Percentiles rank a stretch among this genome's conserved stretches.
Evolutionary conservation across 106 monocot genomes (phyloP).

Genomic region (Ottelia alismoides): DNA sequence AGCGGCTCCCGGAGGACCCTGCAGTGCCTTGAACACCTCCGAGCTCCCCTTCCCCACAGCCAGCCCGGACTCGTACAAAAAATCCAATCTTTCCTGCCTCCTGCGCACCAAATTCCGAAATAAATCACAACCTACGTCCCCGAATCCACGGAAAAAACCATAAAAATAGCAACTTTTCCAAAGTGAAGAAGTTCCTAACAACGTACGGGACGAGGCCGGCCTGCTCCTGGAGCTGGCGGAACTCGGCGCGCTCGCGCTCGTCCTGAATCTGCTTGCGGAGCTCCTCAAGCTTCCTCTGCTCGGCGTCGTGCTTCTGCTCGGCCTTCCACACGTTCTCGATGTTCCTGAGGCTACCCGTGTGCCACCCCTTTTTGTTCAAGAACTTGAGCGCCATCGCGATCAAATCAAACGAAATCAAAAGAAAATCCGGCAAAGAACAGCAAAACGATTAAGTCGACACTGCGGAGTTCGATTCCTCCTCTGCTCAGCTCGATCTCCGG

Average conservation of each 20-base stretch:
- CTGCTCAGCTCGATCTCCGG: too few species aligned
- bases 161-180: not conserved
- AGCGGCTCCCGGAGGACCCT: conserved; percentile 20
- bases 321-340: conserved; percentile 99
- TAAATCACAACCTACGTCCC: too few species aligned
- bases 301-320: conserved; percentile 89
- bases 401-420: too few species aligned
- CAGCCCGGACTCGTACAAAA: conserved; percentile 89
- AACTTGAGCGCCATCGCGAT: conserved; percentile 98
- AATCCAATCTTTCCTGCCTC: conserved; percentile 89
- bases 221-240: conserved; percentile 74
- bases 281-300: conserved; percentile 88
- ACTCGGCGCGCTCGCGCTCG: conserved; percentile 82
- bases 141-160: not conserved
- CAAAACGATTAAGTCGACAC: too few species aligned
- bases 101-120: conserved; percentile 25
- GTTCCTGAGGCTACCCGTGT: conserved; percentile 96
- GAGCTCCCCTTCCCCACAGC: conserved; percentile 82
- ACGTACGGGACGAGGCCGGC: conserved; percentile 86
- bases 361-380: conserved; percentile 99
- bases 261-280: conserved; percentile 92
- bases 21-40: conserved; percentile 65
- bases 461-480: too few species aligned
- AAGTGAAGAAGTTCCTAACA: not conserved
- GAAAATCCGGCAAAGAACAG: too few species aligned